Evolutionary conservation across 768 basidiomycete genomes (phyloP).

Genomic region (Rhizopogon roseolus): DNA sequence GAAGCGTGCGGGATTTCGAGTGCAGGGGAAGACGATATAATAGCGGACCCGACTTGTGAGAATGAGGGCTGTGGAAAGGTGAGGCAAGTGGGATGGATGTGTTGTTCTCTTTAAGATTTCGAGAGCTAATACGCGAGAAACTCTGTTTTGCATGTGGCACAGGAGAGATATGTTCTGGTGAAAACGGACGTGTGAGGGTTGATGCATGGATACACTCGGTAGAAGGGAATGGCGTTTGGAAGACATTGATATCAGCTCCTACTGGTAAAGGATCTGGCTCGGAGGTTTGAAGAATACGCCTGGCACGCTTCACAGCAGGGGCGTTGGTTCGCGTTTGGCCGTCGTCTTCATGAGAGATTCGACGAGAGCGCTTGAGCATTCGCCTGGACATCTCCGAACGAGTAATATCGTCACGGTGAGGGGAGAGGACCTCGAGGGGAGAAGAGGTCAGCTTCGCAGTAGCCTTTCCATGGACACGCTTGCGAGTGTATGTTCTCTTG

Average conservation of each 20-base stretch:
- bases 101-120: slow-evolving; percentile 36
- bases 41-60: slow-evolving; percentile 19
- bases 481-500: slow-evolving; percentile 28
- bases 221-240: slow-evolving; percentile 23
- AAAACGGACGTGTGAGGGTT: slow-evolving; percentile 13
- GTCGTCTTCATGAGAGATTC: slow-evolving; percentile 15
- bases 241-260: slow-evolving; percentile 14
- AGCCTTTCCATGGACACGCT: slow-evolving; percentile 16
- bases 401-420: slow-evolving; percentile 27
- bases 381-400: slow-evolving; percentile 37
- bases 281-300: slow-evolving; percentile 13
- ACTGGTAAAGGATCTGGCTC: slow-evolving; percentile 1
- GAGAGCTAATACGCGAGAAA: slow-evolving; percentile 34
- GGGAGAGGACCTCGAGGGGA: slow-evolving; percentile 23
- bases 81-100: slow-evolving; percentile 31
- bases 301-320: slow-evolving; percentile 30
- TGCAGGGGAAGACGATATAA: slow-evolving; percentile 18
- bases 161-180: slow-evolving; percentile 37
- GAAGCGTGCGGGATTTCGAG: slow-evolving; percentile 36
- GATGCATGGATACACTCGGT: slow-evolving; percentile 18
- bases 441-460: slow-evolving; percentile 17
- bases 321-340: slow-evolving; percentile 13
- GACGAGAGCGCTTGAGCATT: slow-evolving; percentile 44
- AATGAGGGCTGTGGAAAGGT: slow-evolving; percentile 38
- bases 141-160: slow-evolving; percentile 32